phyloP scores from a whole-genome alignment of 176 grass and related monocot genomes.

The Oryza brachyantha region DNA sequence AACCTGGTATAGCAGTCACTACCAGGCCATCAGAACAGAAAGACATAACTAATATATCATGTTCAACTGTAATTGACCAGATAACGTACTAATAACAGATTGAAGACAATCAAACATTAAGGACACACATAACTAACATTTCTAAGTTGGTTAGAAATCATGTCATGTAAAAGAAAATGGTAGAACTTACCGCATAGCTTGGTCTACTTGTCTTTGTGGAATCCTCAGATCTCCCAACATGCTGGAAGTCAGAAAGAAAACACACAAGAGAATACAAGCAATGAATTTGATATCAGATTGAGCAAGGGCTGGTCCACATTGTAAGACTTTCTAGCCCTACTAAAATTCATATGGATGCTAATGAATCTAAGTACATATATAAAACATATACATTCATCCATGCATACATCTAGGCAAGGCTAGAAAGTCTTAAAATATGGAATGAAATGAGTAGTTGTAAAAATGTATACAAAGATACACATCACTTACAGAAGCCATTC shows the following conservation, averaged over 20 bases:
- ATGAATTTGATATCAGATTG: constrained; percentile 16
- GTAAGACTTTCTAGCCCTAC: too few relatives aligned
- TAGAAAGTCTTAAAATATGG: too few relatives aligned
- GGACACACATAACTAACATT: not conserved
- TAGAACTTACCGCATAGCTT: constrained; percentile 65
- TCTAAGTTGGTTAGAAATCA: not conserved
- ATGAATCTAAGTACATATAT: too few relatives aligned
- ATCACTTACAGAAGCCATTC: not conserved
- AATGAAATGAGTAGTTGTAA: too few relatives aligned
- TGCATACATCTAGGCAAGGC: too few relatives aligned
- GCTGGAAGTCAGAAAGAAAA: constrained; percentile 46
- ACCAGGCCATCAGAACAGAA: not conserved
- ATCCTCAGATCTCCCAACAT: constrained; percentile 45
- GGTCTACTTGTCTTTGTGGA: constrained; percentile 37
- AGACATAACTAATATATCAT: not conserved
- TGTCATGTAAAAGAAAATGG: not conserved
- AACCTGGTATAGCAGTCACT: not conserved
- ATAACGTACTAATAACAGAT: not conserved
- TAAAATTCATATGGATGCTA: too few relatives aligned
- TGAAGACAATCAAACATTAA: not conserved
- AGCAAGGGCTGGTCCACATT: too few relatives aligned
- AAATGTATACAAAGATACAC: not conserved
- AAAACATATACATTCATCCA: too few relatives aligned
- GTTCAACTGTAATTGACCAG: not conserved
- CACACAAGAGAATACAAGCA: constrained; percentile 22